phyloP scores from a whole-genome alignment of 257 asterid species.

The Nicotiana knightiana region DNA sequence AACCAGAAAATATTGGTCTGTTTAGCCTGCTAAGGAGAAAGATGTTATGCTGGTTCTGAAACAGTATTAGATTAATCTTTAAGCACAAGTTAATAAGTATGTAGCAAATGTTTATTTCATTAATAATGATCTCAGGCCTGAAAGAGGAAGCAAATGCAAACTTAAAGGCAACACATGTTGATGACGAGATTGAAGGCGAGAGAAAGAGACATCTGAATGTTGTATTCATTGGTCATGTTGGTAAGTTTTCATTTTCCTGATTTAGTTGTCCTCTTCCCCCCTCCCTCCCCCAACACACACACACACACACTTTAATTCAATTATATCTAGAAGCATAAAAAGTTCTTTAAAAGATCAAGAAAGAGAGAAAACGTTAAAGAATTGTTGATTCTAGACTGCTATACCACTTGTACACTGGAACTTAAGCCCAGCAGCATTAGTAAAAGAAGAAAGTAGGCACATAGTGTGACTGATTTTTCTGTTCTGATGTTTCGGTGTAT shows the following conservation, averaged over 20 bases:
- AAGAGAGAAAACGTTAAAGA: neutral
- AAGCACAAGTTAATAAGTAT: neutral
- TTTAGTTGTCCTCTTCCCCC: neutral
- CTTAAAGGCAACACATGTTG: neutral
- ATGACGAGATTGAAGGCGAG: conserved; percentile 26
- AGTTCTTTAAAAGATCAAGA: neutral
- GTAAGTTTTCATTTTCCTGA: conserved; percentile 28
- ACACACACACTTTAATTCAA: neutral
- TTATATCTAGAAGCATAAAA: neutral
- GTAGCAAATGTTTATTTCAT: neutral
- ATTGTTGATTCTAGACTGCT: neutral
- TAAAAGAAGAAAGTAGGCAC: neutral
- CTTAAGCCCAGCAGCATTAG: neutral
- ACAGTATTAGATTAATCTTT: neutral
- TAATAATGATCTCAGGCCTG: neutral
- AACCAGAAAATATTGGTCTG: neutral
- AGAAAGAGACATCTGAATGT: conserved; percentile 81
- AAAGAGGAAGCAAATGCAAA: neutral
- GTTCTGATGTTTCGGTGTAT: neutral
- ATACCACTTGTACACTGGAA: neutral
- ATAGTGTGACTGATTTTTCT: neutral
- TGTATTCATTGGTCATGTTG: conserved; percentile 93
- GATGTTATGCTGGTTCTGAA: neutral
- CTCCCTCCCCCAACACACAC: too few species aligned
- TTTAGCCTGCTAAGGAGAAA: neutral